Evolutionary conservation across 2,329 filamentous ascomycete species (phyloP).

Genomic region (Colletotrichum simmondsii): DNA sequence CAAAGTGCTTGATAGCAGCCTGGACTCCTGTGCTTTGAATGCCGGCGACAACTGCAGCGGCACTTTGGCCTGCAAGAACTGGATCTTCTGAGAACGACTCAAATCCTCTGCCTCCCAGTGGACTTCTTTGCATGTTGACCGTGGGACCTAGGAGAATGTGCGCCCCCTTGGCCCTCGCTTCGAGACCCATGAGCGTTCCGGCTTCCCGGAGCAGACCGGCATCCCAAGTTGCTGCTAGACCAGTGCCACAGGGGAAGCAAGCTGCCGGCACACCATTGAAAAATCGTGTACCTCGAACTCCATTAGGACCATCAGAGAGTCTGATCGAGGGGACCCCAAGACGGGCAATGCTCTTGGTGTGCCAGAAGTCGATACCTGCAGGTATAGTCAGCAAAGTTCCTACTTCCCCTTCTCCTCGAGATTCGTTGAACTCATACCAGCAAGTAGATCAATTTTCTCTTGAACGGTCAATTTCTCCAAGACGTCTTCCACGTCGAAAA

Average conservation of each 20-base stretch:
- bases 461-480: slow-evolving; percentile 62
- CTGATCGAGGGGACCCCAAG: slow-evolving; percentile 29
- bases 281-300: slow-evolving; percentile 49
- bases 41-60: slow-evolving; percentile 49
- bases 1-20: slow-evolving; percentile 30
- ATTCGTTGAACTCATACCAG: slow-evolving; percentile 46
- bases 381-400: slow-evolving; percentile 2
- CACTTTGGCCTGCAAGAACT: slow-evolving; percentile 70
- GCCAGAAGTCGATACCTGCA: slow-evolving; percentile 30
- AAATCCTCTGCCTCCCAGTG: slow-evolving; percentile 85
- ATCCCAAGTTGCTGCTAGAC: slow-evolving; percentile 33
- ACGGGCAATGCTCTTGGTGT: slow-evolving; percentile 28
- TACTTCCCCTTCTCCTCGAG: too few species aligned
- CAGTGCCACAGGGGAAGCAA: slow-evolving; percentile 62
- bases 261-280: slow-evolving; percentile 50
- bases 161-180: slow-evolving; percentile 6
- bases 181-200: slow-evolving; percentile 16
- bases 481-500: slow-evolving; percentile 63
- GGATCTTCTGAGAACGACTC: slow-evolving; percentile 89
- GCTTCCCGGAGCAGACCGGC: slow-evolving; percentile 16
- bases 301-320: slow-evolving; percentile 34
- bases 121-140: slow-evolving; percentile 67
- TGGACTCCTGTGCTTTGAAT: slow-evolving; percentile 46
- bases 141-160: slow-evolving; percentile 67
- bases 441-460: slow-evolving; percentile 64